Percentiles rank a stretch among this genome's conserved stretches.
These are phyloP conservation scores for Scheffersomyces titani DNA, from an alignment of 1,139 yeast species.

Conservation along the genomic window DNA sequence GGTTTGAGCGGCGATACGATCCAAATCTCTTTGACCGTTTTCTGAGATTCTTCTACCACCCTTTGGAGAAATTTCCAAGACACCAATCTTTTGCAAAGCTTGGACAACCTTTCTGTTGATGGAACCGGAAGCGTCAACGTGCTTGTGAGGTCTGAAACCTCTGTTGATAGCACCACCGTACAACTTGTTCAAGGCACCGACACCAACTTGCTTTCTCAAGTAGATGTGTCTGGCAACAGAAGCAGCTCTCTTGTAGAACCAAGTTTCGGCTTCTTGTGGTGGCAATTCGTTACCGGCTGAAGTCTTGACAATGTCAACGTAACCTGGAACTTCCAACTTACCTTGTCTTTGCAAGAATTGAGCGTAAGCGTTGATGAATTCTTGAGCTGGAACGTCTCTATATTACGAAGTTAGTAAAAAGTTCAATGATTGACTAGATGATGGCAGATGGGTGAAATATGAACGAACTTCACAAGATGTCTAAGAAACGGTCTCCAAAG, in stretches of 20 bases:
- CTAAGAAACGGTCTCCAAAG: not conserved
- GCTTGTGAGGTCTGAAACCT: conserved; percentile 99
- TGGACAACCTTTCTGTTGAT: conserved; percentile 98
- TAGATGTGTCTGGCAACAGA: conserved; percentile 99
- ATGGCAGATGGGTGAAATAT: not conserved
- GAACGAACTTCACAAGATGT: not conserved
- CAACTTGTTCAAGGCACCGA: conserved; percentile 97
- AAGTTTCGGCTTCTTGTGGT: conserved; percentile 99
- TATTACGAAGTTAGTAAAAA: conserved; percentile 34
- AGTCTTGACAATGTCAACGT: conserved; percentile 99
- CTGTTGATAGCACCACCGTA: conserved; percentile 99
- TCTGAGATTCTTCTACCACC: conserved; percentile 99
- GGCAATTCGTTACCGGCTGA: conserved; percentile 99
- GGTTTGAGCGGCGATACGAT: conserved; percentile 99
- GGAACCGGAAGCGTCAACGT: conserved; percentile 98
- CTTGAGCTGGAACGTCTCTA: conserved; percentile 99
- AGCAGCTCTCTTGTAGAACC: conserved; percentile 99
- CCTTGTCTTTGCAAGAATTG: conserved; percentile 99
- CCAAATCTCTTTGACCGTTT: conserved; percentile 99
- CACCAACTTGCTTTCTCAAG: conserved; percentile 99
- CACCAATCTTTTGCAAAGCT: conserved; percentile 98
- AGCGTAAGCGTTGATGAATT: conserved; percentile 99
- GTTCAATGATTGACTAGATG: not conserved
- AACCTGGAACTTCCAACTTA: conserved; percentile 99
- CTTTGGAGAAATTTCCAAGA: conserved; percentile 92